Base-by-base conservation (phyloP, 2,329 filamentous ascomycete genomes). In the Aureobasidium sp. region DNA sequence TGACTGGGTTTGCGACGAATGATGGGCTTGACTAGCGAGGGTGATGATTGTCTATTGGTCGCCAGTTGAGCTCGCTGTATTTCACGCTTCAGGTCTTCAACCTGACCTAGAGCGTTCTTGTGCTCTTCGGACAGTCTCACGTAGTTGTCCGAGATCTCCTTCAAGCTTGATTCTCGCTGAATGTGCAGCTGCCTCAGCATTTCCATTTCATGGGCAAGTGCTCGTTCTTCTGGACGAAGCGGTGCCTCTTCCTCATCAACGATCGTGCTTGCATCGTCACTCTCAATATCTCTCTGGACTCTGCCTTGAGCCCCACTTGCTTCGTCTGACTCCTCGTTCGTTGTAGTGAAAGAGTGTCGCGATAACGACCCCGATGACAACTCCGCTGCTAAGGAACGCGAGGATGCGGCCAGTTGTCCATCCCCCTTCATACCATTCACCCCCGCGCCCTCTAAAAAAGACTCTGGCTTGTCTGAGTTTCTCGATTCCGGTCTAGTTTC, bases 1-100 rank as follows among this genome's bases (percentile, higher is more conserved):
- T 96, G 91, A 71, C 91, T 96, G 3, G 91, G 96, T 77, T 96
- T 96, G 69, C 93, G 86, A 65, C 92, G 89, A 69, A 97, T 92
- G 67, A 96, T 86, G 13, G 62, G n/a, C 84, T 60, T 83, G 45
- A 63, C 55, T 11, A 66, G 66, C 25, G 68, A 67, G 11, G 64
- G 63, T 41, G 67, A 65, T 4, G 64, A 53, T 37, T 66, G 62
- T 30, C 67, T 66, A 37, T 65, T 66, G 8, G 69, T 66, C 4
- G 70, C 69, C 57, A 65, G 45, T 42, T 68, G 66, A 16, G 89
- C 86, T 71, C 89, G 91, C 47, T 88, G 86, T 5, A 96, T 79
- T 69, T 96, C 90, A 0, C 86, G 86, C 79, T 95, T 97, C 63
- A 99, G 85, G 70, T 94, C 89, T 69, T 97, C 92, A 1, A 99